These are phyloP conservation scores for Sextonia rubra DNA, from an alignment of 164 flowering plant genomes.

Conservation along the genomic window DNA sequence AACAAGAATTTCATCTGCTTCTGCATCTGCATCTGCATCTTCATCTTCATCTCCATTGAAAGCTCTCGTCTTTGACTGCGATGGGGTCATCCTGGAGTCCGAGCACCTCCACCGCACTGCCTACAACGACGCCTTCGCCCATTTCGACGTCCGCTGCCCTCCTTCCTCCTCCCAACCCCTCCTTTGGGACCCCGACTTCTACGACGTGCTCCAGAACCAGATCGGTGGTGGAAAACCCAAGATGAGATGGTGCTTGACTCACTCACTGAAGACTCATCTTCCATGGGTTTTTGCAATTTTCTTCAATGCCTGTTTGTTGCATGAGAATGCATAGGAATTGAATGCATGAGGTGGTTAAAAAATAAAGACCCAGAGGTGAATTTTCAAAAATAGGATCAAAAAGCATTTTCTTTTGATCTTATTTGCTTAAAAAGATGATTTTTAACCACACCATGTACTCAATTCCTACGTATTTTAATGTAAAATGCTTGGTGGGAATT, in stretches of 20 bases:
- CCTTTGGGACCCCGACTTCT: conserved; percentile 69
- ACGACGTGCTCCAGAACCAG: conserved; percentile 85
- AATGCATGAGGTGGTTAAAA: not conserved
- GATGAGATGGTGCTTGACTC: conserved; percentile 82
- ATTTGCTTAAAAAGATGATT: too few species aligned
- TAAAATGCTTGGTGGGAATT: not conserved
- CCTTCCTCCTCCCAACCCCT: conserved; percentile 43
- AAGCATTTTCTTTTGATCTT: too few species aligned
- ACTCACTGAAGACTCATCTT: too few species aligned
- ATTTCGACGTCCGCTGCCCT: conserved; percentile 71
- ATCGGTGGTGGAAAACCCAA: conserved; percentile 98
- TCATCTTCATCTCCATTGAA: conserved; percentile 31
- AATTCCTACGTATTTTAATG: too few species aligned
- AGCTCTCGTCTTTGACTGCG: conserved; percentile 94
- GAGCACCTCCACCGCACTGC: conserved; percentile 92
- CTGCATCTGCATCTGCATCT: not conserved
- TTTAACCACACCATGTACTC: too few species aligned
- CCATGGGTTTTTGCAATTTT: not conserved
- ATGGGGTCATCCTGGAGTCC: conserved; percentile 92
- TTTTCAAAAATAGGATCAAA: too few species aligned
- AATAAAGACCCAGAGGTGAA: not conserved
- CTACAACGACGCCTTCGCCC: conserved; percentile 83
- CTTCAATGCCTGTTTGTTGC: not conserved
- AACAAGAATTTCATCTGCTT: conserved; percentile 1
- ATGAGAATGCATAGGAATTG: too few species aligned